Evolutionary conservation across 257 asterid species (phyloP), one percentile per base, ranked within the genome.

Genomic region (Jacaranda mimosifolia): DNA sequence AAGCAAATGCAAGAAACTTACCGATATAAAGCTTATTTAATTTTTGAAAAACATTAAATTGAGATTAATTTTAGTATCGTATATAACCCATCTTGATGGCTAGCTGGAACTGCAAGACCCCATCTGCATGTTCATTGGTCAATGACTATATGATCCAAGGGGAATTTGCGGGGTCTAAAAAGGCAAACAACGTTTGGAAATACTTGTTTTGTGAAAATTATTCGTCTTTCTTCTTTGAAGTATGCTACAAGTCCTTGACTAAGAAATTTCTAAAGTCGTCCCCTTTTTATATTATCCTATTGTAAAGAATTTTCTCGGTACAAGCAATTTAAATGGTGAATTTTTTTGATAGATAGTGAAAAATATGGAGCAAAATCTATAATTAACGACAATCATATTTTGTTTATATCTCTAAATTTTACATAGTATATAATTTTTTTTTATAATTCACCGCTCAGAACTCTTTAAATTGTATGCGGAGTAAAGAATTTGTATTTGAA

Each of bases 101-200:
- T 52, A 52, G 58, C 18, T 14, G 19, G 18, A 52, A 13, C 4
- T 52, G 58, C 17, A 65, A 68, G 67, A 49, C 77, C 81, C 72
- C 67, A 62, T 70, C 9, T 40, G 35, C 53, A 71, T 57, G 73
- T 71, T 78, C 62, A 52, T 52, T 71, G 73, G 73, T 78, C 68
- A 63, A 71, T 71, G 48, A 42, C 78, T 70, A 71, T 63, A 26
- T 26, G 32, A 26, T 0, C 32, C 32, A 26, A 26, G 2, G 32
- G 32, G 32, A 26, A 26, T 26, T 0, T 26, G 32, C n/a, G 46
- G 46, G 6, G 8, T 8, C 9, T 62, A 71, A 17, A 43, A 58
- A 52, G 19, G 9, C 65, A 58, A 69, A 69, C 48, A 59, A 69
- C 21, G n/a, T 63, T 32, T 26, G n/a, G 64, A n/a, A 51, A 58